Conservation (phyloP, 495 filamentous ascomycete genomes). For the Halenospora varia region DNA sequence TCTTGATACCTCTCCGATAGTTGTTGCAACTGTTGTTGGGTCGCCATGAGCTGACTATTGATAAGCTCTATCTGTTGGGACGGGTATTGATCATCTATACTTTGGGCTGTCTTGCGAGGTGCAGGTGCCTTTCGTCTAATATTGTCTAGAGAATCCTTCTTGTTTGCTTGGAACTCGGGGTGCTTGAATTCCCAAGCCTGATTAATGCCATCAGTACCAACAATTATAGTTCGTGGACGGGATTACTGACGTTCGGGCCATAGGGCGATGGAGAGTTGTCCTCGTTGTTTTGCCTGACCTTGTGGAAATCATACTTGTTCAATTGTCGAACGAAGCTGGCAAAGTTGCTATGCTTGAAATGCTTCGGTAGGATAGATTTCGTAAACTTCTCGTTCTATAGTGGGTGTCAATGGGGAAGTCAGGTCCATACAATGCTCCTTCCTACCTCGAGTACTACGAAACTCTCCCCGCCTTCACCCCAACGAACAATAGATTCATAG, state of each 20-base stretch:
- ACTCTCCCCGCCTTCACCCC: constrained; percentile 91
- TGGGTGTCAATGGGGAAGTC: constrained; percentile 11
- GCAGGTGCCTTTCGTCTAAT: constrained; percentile 95
- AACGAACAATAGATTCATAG: constrained; percentile 88
- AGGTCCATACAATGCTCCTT: no score
- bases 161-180: constrained; percentile 92
- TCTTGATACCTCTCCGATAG: constrained; percentile 83
- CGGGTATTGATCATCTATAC: constrained; percentile 70
- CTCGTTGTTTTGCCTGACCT: constrained; percentile 95
- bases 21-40: constrained; percentile 85
- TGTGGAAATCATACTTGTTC: constrained; percentile 99
- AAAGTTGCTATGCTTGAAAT: constrained; percentile 99
- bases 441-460: constrained; percentile 95
- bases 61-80: constrained; percentile 87
- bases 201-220: constrained; percentile 1
- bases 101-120: constrained; percentile 66
- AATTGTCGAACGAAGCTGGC: constrained; percentile 97
- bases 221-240: constrained; percentile 18
- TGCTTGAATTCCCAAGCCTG: constrained; percentile 98
- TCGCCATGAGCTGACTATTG: constrained; percentile 82
- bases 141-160: constrained; percentile 94
- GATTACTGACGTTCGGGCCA: constrained; percentile 60
- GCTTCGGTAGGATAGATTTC: constrained; percentile 92
- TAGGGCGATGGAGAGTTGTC: constrained; percentile 89
- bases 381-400: constrained; percentile 95